These are phyloP conservation scores for Galeopsis tetrahit DNA, from an alignment of 257 asterid genomes.

Conservation along the genomic window DNA sequence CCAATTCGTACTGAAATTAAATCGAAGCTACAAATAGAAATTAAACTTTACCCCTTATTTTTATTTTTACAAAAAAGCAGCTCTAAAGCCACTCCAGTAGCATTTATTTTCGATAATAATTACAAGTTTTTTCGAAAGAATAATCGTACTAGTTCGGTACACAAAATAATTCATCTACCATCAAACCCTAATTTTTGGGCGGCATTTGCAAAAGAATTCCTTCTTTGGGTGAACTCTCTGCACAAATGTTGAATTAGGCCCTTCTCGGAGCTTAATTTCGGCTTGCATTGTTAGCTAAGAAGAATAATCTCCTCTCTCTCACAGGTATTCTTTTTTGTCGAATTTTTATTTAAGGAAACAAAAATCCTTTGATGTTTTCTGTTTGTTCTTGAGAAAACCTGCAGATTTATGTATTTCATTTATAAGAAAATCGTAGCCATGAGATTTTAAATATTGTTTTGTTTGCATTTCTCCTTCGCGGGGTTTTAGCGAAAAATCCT, in stretches of 20 bases:
- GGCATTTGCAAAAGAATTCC: background rate
- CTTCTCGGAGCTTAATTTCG: conserved; percentile 15
- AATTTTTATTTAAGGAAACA: background rate
- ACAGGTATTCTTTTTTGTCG: conserved; percentile 2
- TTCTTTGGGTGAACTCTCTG: background rate
- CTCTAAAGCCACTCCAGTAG: conserved; percentile 15
- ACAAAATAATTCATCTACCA: background rate
- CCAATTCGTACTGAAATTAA: too few species aligned
- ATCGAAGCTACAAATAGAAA: too few species aligned
- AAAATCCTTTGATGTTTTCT: background rate
- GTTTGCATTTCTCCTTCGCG: background rate
- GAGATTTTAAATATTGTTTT: background rate
- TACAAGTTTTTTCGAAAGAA: background rate
- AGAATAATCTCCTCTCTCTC: background rate
- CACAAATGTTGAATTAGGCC: background rate
- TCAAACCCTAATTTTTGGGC: conserved; percentile 41
- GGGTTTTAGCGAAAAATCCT: conserved; percentile 31
- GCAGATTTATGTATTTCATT: background rate
- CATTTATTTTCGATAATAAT: conserved; percentile 28
- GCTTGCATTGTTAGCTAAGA: conserved; percentile 22
- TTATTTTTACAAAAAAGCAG: background rate
- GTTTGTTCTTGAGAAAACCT: background rate
- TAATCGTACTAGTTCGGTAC: background rate
- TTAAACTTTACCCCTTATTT: too few species aligned
- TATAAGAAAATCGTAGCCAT: background rate